Evolutionary conservation across 2,329 filamentous ascomycete species (phyloP), one percentile per base, ranked within the genome.

Genomic region (Penicillium sclerotiorum): DNA sequence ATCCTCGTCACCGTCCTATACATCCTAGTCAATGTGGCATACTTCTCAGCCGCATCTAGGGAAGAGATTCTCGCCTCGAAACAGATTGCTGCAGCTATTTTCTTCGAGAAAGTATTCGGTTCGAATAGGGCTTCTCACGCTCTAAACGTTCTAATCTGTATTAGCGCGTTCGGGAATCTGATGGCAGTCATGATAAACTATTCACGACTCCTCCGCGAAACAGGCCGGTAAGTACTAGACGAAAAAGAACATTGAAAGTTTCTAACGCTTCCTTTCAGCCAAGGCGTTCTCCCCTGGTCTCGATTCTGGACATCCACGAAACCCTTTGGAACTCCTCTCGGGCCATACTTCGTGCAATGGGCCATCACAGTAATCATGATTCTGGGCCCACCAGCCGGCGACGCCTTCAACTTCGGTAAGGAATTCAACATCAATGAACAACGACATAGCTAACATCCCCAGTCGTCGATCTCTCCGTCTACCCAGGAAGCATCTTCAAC

Each of bases 251-350:
- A 0, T 17, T 39, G 1, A 12, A 8, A 32, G 11, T 32, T 13
- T 11, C n/a, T n/a, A n/a, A 7, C 11, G n/a, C 25, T 37, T 8
- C 6, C 18, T 42, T 3, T 23, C 22, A 79, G 80, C 50, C 82
- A 85, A 69, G 83, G 83, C 6, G 80, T 85, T 0, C 71, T 86
- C 1, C 83, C 83, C 0, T 85, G 67, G n/a, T 76, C 83, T 1
- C 65, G 67, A 1, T 81, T 86, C 52, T 87, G 84, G 83, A 82
- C 81, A 0, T 83, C 80, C 0, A 86, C 83, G 0, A 76, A 74
- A 47, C 84, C 84, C 0, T 86, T 86, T 49, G 83, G 83, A 2
- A 87, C 84, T 0, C 83, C 84, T 0, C 59, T 85, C 0, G 83
- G 81, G 0, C 82, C 83, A 0, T 85, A 85, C 52, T 45, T 77